A percentile compares a stretch with the other conserved stretches of the same genome.
phyloP scores from a whole-genome alignment of 257 asterid genomes.

The Solanum tacnaense region DNA sequence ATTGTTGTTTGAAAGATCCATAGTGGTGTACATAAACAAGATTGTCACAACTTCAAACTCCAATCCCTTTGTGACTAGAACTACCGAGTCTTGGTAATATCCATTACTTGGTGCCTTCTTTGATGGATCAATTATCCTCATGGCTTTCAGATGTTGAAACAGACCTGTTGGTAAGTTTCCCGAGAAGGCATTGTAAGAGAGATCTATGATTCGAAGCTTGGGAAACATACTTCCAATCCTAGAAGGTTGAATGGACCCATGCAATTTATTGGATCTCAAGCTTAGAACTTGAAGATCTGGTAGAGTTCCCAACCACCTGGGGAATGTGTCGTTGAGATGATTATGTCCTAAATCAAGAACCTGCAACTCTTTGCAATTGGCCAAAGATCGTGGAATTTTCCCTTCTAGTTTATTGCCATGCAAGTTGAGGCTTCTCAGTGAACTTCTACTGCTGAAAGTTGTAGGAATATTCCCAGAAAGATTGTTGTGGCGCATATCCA shows the following conservation, averaged over 20 bases:
- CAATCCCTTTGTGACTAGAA: neutral
- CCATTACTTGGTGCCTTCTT: too few species aligned
- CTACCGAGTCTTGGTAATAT: neutral
- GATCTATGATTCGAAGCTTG: too few species aligned
- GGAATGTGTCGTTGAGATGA: too few species aligned
- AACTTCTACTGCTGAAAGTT: too few species aligned
- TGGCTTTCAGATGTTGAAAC: neutral
- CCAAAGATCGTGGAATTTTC: too few species aligned
- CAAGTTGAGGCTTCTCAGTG: neutral
- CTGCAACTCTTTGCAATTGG: too few species aligned
- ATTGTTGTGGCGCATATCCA: neutral
- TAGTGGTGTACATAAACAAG: neutral
- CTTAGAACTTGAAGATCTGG: too few species aligned
- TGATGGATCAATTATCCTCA: neutral
- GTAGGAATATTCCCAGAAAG: neutral
- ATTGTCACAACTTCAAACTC: neutral
- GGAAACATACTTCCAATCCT: too few species aligned
- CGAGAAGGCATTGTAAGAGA: neutral
- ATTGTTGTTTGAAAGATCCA: neutral
- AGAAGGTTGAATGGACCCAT: too few species aligned
- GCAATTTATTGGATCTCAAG: too few species aligned
- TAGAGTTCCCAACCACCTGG: too few species aligned
- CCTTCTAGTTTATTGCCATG: slow-evolving; percentile 9
- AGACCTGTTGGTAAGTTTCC: neutral
- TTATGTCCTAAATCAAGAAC: too few species aligned